Evolutionary conservation across 345 rosid genomes (phyloP).

Genomic region (Pistacia atlantica): DNA sequence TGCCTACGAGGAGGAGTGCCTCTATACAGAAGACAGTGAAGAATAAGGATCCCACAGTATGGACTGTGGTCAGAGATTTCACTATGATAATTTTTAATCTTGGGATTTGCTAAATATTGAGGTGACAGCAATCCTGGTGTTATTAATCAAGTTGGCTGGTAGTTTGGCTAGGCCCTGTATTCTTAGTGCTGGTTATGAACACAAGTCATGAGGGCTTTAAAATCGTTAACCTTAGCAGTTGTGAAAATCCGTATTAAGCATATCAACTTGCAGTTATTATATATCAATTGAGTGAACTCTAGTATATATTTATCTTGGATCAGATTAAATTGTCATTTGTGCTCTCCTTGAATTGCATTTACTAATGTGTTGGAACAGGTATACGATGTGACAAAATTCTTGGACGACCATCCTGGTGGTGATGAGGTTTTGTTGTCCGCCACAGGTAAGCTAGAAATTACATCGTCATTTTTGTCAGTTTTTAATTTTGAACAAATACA

Average conservation of each 20-base stretch:
- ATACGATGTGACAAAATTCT: constrained; percentile 71
- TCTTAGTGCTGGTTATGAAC: neutral
- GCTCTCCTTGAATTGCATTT: neutral
- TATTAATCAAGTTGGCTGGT: neutral
- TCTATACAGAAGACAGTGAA: neutral
- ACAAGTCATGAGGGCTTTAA: neutral
- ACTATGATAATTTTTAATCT: neutral
- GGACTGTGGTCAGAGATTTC: neutral
- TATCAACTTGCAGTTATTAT: too few species aligned
- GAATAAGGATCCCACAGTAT: neutral
- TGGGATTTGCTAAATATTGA: neutral
- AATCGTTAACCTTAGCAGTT: neutral
- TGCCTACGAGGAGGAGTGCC: neutral
- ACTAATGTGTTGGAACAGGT: constrained; percentile 42
- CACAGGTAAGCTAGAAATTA: constrained; percentile 43
- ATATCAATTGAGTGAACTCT: neutral
- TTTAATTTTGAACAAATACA: neutral
- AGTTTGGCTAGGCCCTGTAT: too few species aligned
- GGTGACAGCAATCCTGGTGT: neutral
- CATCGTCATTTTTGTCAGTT: neutral
- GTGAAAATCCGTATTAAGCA: neutral
- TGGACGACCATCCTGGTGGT: constrained; percentile 88
- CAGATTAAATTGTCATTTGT: neutral
- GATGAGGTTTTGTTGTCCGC: constrained; percentile 71
- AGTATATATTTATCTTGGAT: constrained; percentile 3